phyloP scores from a whole-genome alignment of 139 green algal species.

The Ettlia oleoabundans region DNA sequence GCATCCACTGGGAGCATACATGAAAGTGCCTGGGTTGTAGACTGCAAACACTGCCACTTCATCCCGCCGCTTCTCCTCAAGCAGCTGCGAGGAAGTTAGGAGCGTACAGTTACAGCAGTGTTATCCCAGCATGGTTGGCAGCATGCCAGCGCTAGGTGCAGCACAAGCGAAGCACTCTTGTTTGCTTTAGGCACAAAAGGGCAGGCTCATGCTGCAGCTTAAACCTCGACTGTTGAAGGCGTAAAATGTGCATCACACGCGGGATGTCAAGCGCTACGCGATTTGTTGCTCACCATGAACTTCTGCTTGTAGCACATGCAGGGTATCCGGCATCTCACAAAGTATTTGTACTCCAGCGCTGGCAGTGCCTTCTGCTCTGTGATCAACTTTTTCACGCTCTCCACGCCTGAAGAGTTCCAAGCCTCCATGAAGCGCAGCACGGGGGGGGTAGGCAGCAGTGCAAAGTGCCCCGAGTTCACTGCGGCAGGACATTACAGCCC shows the following conservation, averaged over 20 bases:
- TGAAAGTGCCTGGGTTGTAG: neutral
- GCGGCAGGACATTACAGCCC: too few relatives aligned
- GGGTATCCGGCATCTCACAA: neutral
- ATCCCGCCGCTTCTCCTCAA: neutral
- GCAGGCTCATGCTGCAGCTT: too few relatives aligned
- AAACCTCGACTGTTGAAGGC: too few relatives aligned
- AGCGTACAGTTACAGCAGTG: neutral
- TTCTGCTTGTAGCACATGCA: constrained; percentile 22
- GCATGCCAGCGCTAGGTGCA: too few relatives aligned
- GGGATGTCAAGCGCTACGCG: too few relatives aligned
- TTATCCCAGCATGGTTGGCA: too few relatives aligned
- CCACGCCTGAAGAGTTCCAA: neutral
- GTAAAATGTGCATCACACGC: too few relatives aligned
- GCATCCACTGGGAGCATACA: constrained; percentile 1
- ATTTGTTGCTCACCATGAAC: neutral
- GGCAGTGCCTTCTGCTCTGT: constrained; percentile 14
- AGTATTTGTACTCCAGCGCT: neutral
- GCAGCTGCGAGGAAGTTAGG: neutral
- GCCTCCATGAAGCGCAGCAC: neutral
- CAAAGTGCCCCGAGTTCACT: constrained; percentile 27
- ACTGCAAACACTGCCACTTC: neutral
- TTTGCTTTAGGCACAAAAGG: too few relatives aligned
- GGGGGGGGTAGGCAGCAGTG: constrained; percentile 7
- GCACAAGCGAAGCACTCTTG: too few relatives aligned
- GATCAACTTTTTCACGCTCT: neutral